Base-by-base conservation (phyloP, 768 basidiomycete species). In the Termitomyces titanicus region DNA sequence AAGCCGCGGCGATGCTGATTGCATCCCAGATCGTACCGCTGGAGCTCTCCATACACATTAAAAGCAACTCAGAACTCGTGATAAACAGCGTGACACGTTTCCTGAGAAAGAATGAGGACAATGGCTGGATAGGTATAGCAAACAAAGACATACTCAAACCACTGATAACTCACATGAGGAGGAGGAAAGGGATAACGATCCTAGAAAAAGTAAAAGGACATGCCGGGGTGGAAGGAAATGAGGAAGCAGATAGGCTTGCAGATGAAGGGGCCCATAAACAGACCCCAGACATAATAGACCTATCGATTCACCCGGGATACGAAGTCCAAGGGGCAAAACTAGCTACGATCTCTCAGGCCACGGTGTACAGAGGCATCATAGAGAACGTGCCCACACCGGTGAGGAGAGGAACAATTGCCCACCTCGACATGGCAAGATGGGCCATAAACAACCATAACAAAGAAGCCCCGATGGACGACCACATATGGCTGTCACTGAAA, bases 171-270 rank as follows among this genome's bases (percentile, higher is more conserved):
- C 24, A 20, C 18, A 31, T 62, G 3, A 33, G 46, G 17, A 9
- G 0, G 17, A 15, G 44, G 20, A 44, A 34, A 13, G 55, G 42
- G 1, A 0, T 17, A 0, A 55, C 59, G 5, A 5, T 18, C 3
- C 4, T 61, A 3, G 31, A 27, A 27, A 57, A 59, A 39, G 58
- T 66, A 1, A 63, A 64, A 42, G 64, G 56, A 1, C 63, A 66
- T 34, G 47, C 47, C 6, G 55, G 57, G 9, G 33, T 59, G 6
- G 31, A 11, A 9, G 55, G 56, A 9, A 66, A 63, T 22, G 59
- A 66, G 3, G 54, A 40, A 15, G 65, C 63, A 0, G 64, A 64
- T 25, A 11, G 9, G 3, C 45, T 57, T 9, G 64, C 62, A 0
- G 18, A 24, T 1, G 25, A 50, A 35, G 53, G 60, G 2, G 53